These are phyloP conservation scores for Geranium incanum DNA, from an alignment of 441 rosid species.

Conservation along the genomic window DNA sequence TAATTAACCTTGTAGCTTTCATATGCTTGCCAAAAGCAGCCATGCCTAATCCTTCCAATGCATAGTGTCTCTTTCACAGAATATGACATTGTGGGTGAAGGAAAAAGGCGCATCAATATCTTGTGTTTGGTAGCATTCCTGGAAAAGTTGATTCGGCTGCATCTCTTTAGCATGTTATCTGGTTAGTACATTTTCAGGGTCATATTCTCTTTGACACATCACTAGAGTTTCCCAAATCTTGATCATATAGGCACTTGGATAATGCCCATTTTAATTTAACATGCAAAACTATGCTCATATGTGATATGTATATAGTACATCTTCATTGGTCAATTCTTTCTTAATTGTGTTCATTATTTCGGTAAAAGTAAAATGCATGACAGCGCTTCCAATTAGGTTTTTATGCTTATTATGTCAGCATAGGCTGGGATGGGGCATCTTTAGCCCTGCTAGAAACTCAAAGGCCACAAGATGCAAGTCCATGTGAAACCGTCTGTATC, in stretches of 20 bases:
- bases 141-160: constrained; percentile 4
- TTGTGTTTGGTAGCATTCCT: constrained; percentile 9
- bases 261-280: neutral
- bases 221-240: neutral
- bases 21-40: constrained; percentile 1
- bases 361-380: neutral
- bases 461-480: neutral
- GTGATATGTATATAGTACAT: neutral
- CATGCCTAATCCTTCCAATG: constrained; percentile 8
- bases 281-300: neutral
- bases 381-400: neutral
- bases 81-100: constrained; percentile 3
- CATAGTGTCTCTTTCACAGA: constrained; percentile 9
- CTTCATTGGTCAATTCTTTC: neutral
- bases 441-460: constrained; percentile 4
- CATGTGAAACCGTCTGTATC: neutral
- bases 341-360: neutral
- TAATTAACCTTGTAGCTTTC: constrained; percentile 8
- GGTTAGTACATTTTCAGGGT: constrained; percentile 4
- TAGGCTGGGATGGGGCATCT: neutral
- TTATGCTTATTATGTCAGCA: neutral
- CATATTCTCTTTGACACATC: neutral
- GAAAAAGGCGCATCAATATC: neutral
- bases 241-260: neutral
- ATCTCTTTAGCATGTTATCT: neutral